Conservation (phyloP, 306 rosid species). For the Sesbania bispinosa region DNA sequence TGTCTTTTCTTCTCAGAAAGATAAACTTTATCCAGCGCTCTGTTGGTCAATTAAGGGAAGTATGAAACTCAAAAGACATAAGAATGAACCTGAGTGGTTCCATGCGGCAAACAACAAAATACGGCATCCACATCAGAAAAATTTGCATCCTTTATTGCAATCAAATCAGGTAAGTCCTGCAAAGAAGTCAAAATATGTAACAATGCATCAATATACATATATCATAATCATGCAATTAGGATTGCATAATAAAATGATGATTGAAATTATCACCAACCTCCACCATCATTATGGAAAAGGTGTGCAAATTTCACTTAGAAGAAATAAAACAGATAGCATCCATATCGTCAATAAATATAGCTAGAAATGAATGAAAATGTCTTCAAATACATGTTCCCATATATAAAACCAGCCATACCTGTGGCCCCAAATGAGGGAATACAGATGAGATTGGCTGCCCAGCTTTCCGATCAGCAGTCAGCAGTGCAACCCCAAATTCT, state of each 20-base stretch:
- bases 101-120: slow-evolving; percentile 95
- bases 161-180: slow-evolving; percentile 82
- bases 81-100: slow-evolving; percentile 80
- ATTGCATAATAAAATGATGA: slow-evolving; percentile 24
- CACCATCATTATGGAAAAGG: slow-evolving; percentile 6
- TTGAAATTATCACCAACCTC: not conserved
- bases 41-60: not conserved
- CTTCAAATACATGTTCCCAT: not conserved
- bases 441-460: slow-evolving; percentile 84
- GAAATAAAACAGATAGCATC: slow-evolving; percentile 6
- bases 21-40: not conserved
- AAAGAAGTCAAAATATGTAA: slow-evolving; percentile 20
- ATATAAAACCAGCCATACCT: slow-evolving; percentile 45
- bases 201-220: not conserved
- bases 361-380: not conserved
- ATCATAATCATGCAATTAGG: not conserved
- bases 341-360: not conserved
- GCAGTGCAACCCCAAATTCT: slow-evolving; percentile 58
- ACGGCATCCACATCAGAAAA: slow-evolving; percentile 86
- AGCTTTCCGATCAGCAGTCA: slow-evolving; percentile 95
- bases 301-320: not conserved
- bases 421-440: slow-evolving; percentile 75
- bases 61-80: not conserved
- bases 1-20: not conserved
- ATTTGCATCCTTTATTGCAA: slow-evolving; percentile 78